Evolutionary conservation across 371 early-diverging fungal species (phyloP), one percentile per base, ranked within the genome.

Genomic region (Basidiobolus meristosporus): DNA sequence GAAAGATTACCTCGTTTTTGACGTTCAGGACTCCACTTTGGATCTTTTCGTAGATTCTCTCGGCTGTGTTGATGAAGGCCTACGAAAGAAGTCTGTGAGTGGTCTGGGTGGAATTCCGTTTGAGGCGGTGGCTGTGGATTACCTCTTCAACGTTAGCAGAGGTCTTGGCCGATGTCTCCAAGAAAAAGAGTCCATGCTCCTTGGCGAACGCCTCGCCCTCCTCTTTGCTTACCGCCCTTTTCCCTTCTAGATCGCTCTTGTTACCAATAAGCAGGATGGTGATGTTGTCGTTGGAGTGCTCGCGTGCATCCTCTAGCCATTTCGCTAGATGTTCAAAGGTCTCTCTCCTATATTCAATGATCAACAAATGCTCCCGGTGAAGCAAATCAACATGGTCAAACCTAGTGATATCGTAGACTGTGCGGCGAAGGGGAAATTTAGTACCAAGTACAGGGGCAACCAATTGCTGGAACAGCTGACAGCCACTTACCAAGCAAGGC

Each of bases 261-360:
- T 99, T 99, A 47, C 98, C 99, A 31, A 99, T 82, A 38, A 99
- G 59, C 47, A 97, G 68, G 67, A 96, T 92, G 69, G 90, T 91
- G 36, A 76, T 70, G 29, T 60, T 79, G 50, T 90, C 88, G 23
- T 79, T 78, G 22, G 92, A 95, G 56, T 97, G 87, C 48, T 90
- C 86, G 53, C 90, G 88, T 59, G 98, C 92, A 60, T 99, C 97
- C 43, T 84, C 73, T 43, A 98, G 74, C 99, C 99, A 99, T 53
- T 87, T 70, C 62, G 73, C 73, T 22, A 83, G 80, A 53, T 82
- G 78, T 51, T 72, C 70, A 63, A 98, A 98, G 31, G 90, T 82
- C 16, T 11, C 29, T 14, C 34, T 14, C 39, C 36, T 32, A 51
- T 9, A 31, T 7, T 16, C 2, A 31, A 56, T 31, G 16, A 47